Conservation (phyloP, 2,329 filamentous ascomycete genomes). For the Metarhizium sp. region DNA sequence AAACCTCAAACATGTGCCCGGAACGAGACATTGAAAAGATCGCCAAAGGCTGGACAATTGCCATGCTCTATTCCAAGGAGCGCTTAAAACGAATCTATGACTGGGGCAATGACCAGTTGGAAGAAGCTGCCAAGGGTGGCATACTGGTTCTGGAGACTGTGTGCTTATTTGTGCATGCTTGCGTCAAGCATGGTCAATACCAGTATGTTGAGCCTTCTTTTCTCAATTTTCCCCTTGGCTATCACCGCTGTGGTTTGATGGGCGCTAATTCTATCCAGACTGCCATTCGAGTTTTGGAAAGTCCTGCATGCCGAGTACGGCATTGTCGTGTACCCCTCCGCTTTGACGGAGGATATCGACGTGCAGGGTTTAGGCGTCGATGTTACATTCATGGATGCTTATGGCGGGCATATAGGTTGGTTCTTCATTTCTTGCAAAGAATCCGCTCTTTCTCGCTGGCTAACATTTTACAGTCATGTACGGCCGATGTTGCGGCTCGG, state of each 20-base stretch:
- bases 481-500: constrained; percentile 16
- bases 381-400: constrained; percentile 28
- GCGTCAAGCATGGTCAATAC: constrained; percentile 27
- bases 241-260: background rate
- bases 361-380: constrained; percentile 21
- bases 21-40: constrained; percentile 25
- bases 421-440: background rate
- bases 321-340: constrained; percentile 31
- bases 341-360: constrained; percentile 26
- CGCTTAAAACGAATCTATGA: constrained; percentile 22
- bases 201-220: constrained; percentile 15
- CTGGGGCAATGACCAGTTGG: constrained; percentile 23
- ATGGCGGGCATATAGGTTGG: constrained; percentile 26
- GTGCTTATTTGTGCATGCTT: constrained; percentile 30
- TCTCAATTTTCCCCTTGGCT: background rate
- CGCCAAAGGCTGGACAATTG: constrained; percentile 27
- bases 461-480: constrained; percentile 23
- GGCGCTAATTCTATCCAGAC: constrained; percentile 10
- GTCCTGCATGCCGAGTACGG: constrained; percentile 28
- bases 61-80: constrained; percentile 25
- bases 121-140: constrained; percentile 22
- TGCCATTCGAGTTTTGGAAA: constrained; percentile 28
- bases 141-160: constrained; percentile 27
- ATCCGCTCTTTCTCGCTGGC: constrained; percentile 1
- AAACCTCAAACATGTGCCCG: constrained; percentile 7